Conservation (phyloP, 768 basidiomycete genomes). For the Boletus tylopilopsis region DNA sequence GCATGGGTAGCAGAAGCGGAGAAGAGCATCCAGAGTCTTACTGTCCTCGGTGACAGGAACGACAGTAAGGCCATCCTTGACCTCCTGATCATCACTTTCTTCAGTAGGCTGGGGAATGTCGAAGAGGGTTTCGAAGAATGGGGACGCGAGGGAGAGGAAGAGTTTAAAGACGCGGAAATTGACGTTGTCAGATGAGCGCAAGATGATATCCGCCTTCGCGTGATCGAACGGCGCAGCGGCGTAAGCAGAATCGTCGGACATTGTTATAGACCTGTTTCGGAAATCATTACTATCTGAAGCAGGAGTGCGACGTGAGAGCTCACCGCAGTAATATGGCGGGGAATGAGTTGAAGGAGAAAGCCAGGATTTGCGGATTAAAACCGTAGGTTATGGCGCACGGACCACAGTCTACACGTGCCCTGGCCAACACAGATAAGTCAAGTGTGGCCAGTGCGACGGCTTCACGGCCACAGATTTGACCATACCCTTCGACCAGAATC, state of each 20-base stretch:
- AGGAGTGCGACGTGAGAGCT: neutral
- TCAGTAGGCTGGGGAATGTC: constrained; percentile 23
- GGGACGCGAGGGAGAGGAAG: neutral
- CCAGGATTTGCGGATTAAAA: neutral
- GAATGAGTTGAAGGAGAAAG: neutral
- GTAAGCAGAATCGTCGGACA: neutral
- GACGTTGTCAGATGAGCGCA: neutral
- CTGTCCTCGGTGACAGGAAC: neutral
- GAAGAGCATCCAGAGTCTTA: neutral
- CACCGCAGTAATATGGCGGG: neutral
- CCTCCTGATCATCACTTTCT: neutral
- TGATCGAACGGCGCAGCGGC: constrained; percentile 8
- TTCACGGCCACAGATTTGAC: neutral
- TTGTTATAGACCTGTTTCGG: neutral
- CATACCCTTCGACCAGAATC: neutral
- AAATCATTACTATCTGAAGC: neutral
- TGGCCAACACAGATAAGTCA: neutral
- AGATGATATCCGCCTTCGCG: neutral
- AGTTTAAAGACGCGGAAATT: neutral
- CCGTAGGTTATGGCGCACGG: neutral
- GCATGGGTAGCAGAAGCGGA: neutral
- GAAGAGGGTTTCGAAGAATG: constrained; percentile 6
- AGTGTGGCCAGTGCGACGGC: neutral
- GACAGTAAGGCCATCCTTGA: neutral
- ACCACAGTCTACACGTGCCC: neutral